Evolutionary conservation across 805 yeast genomes (phyloP), one percentile per base, ranked within the genome.

Genomic region (Yarrowia sp.): DNA sequence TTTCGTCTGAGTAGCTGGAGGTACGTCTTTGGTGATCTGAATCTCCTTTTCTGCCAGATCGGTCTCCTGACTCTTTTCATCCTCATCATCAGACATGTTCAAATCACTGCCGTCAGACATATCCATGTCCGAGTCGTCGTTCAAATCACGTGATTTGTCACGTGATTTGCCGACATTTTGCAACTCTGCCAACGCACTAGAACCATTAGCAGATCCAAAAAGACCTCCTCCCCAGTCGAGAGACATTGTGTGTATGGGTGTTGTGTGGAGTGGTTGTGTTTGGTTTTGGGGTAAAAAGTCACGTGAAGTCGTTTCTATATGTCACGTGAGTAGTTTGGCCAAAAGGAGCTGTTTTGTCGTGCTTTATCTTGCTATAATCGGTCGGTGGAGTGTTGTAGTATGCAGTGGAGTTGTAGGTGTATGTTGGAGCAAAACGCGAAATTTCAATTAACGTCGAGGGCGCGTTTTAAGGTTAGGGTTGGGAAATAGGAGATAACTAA

Each of bases 151-250:
- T 44, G 49, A 26, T 14, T 8, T 16, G 21, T 22, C 44, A 40
- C 44, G 58, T 22, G 30, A n/a, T 33, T 6, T 4, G 3, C 59
- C 59, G 12, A 52, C 59, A 11, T 26, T 36, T 17, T 54, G 61
- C 35, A 54, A 26, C 46, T n/a, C 61, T 3, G 36, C 61, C 12
- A 54, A 14, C 7, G 61, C 61, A 32, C 32, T 43, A 1, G 58
- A 9, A 16, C 21, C 12, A 7, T 26, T 16, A 4, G 41, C 4
- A 6, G 44, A 41, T 9, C 61, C 61, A 10, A 54, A 54, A 1
- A 54, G 35, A 16, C 61, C 61, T 36, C 61, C 61, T 36, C 61
- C 46, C 61, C 61, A 54, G 19, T 54, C 61, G 14, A 54, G 61
- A 4, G 33, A 35, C 61, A 54, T 54, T 35, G 4, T 14, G 17